Evolutionary conservation across 257 asterid genomes (phyloP).

Genomic region (Solanum appendiculatum): DNA sequence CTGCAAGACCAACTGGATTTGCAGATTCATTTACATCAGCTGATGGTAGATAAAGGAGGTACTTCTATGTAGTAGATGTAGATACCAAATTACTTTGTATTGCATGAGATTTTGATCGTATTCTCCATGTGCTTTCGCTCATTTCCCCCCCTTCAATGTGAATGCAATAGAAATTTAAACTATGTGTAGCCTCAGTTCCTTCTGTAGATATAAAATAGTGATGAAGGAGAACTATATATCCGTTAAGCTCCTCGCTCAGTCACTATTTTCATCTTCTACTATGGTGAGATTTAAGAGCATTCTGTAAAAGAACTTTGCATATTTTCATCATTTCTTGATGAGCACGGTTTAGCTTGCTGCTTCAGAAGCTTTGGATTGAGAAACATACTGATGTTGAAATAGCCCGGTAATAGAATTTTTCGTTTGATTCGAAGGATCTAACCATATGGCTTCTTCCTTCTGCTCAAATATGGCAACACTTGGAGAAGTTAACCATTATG

Average conservation of each 20-base stretch:
- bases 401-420: neutral
- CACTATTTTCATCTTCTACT: neutral
- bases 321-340: neutral
- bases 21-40: conserved; percentile 86
- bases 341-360: neutral
- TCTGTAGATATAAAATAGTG: conserved; percentile 1
- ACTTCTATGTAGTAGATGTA: neutral
- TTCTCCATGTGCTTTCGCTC: neutral
- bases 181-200: neutral
- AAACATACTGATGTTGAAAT: neutral
- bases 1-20: conserved; percentile 77
- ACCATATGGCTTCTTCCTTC: neutral
- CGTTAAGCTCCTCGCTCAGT: neutral
- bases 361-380: neutral
- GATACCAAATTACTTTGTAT: neutral
- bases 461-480: neutral
- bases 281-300: neutral
- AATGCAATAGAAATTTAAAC: neutral
- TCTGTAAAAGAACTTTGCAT: neutral
- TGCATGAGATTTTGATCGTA: neutral
- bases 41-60: conserved; percentile 52
- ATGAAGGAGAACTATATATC: neutral
- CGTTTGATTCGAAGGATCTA: neutral
- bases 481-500: neutral
- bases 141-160: neutral